A percentile compares a stretch with the other conserved stretches of the same genome.
phyloP scores from a whole-genome alignment of 2,329 filamentous ascomycete genomes.

The Exophiala sp. region DNA sequence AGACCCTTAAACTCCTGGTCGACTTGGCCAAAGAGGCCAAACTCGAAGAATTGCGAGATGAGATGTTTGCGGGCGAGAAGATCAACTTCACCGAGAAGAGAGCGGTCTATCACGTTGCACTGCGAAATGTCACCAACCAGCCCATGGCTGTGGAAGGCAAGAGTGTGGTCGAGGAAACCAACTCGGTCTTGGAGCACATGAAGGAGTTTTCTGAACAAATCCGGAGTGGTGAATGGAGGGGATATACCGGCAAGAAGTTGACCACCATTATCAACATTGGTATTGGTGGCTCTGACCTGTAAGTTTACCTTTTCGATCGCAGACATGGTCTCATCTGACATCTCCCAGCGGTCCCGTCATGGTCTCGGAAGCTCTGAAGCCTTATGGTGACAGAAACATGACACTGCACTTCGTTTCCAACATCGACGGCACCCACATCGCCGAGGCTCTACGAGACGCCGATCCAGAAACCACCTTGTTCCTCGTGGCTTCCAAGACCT shows the following conservation, averaged over 20 bases:
- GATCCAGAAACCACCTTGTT: slow-evolving; percentile 98
- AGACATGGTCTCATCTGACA: slow-evolving; percentile 29
- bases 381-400: slow-evolving; percentile 78
- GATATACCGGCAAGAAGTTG: slow-evolving; percentile 93
- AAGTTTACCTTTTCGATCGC: too few species aligned
- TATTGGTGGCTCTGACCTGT: slow-evolving; percentile 97
- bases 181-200: slow-evolving; percentile 90
- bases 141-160: slow-evolving; percentile 77
- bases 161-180: slow-evolving; percentile 91
- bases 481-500: slow-evolving; percentile 97
- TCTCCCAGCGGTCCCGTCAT: slow-evolving; percentile 78
- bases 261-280: slow-evolving; percentile 95
- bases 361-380: slow-evolving; percentile 95
- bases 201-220: slow-evolving; percentile 96
- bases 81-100: slow-evolving; percentile 99
- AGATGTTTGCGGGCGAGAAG: slow-evolving; percentile 95
- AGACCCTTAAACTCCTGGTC: slow-evolving; percentile 79
- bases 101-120: slow-evolving; percentile 89
- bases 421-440: slow-evolving; percentile 97
- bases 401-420: slow-evolving; percentile 98
- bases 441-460: slow-evolving; percentile 80
- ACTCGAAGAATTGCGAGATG: slow-evolving; percentile 88
- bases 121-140: slow-evolving; percentile 83
- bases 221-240: slow-evolving; percentile 92
- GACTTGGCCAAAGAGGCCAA: slow-evolving; percentile 88